A percentile compares a stretch with the other conserved stretches of the same genome.
These are phyloP conservation scores for Pythium volutum DNA, from an alignment of 352 stramenopile genomes.

Conservation along the genomic window DNA sequence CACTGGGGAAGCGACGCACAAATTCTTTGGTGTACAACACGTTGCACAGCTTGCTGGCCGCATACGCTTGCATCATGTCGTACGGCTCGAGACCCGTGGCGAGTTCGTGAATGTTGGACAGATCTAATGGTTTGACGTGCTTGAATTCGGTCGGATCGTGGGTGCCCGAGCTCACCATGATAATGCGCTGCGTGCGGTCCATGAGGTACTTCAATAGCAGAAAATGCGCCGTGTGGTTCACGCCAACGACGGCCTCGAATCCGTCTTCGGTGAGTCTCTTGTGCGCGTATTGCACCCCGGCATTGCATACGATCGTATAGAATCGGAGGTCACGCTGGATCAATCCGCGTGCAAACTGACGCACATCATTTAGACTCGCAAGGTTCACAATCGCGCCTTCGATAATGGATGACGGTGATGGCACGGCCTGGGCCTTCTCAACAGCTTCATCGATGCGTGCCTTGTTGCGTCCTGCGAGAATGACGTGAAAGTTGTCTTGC, in stretches of 20 bases:
- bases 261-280: conserved; percentile 29
- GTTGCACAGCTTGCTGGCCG: conserved; percentile 27
- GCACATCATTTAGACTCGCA: conserved; percentile 28
- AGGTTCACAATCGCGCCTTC: conserved; percentile 34
- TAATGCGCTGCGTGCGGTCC: conserved; percentile 11
- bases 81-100: not conserved
- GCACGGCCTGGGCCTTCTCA: conserved; percentile 4
- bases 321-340: conserved; percentile 20
- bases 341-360: conserved; percentile 23
- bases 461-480: conserved; percentile 29
- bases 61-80: conserved; percentile 4
- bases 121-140: not conserved
- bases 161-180: conserved; percentile 9
- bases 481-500: conserved; percentile 22
- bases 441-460: conserved; percentile 25
- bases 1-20: conserved; percentile 14
- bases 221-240: conserved; percentile 46
- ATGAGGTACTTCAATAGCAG: conserved; percentile 28
- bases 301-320: conserved; percentile 41
- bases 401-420: conserved; percentile 12
- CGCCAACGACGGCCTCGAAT: conserved; percentile 34
- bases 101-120: conserved; percentile 10
- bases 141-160: conserved; percentile 8
- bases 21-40: conserved; percentile 20
- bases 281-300: conserved; percentile 23